These are phyloP conservation scores for Pythium rhizo-oryzae DNA, from an alignment of 352 stramenopile genomes.

Conservation along the genomic window DNA sequence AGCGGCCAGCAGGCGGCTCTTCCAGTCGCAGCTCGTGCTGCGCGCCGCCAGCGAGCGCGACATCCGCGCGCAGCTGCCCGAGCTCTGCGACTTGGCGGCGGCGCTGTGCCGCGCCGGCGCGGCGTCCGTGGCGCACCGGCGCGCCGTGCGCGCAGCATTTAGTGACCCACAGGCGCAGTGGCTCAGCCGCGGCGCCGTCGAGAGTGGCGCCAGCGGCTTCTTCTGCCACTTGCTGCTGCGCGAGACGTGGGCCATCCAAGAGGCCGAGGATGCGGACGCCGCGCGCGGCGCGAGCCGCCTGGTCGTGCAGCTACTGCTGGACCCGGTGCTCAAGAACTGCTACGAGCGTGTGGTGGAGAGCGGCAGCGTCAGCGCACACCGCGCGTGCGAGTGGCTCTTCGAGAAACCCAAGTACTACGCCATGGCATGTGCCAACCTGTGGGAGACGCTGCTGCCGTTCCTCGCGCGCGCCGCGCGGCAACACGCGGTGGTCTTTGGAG, in stretches of 20 bases:
- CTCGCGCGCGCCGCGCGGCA: slow-evolving; percentile 40
- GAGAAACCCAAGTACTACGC: slow-evolving; percentile 59
- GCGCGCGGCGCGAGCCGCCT: slow-evolving; percentile 13
- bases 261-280: not conserved
- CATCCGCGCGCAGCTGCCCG: slow-evolving; percentile 39
- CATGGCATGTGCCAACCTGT: slow-evolving; percentile 64
- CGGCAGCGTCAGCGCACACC: slow-evolving; percentile 7
- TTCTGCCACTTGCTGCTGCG: slow-evolving; percentile 56
- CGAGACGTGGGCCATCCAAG: slow-evolving; percentile 21
- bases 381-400: slow-evolving; percentile 53
- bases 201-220: slow-evolving; percentile 55
- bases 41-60: slow-evolving; percentile 29
- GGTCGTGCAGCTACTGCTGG: slow-evolving; percentile 46
- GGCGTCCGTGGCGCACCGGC: not conserved
- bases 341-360: slow-evolving; percentile 21
- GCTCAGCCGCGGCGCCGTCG: slow-evolving; percentile 55
- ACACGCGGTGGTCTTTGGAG: slow-evolving; percentile 30
- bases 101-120: slow-evolving; percentile 25
- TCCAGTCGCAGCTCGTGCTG: slow-evolving; percentile 45
- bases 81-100: slow-evolving; percentile 48
- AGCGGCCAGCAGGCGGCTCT: slow-evolving; percentile 46
- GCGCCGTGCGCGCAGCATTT: slow-evolving; percentile 38
- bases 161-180: slow-evolving; percentile 47
- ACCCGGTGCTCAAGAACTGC: slow-evolving; percentile 50
- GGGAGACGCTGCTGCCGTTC: slow-evolving; percentile 63